Percentiles rank a stretch among this genome's conserved stretches.
phyloP scores from a whole-genome alignment of 805 yeast species.

The Monosporozyma aerobia region DNA sequence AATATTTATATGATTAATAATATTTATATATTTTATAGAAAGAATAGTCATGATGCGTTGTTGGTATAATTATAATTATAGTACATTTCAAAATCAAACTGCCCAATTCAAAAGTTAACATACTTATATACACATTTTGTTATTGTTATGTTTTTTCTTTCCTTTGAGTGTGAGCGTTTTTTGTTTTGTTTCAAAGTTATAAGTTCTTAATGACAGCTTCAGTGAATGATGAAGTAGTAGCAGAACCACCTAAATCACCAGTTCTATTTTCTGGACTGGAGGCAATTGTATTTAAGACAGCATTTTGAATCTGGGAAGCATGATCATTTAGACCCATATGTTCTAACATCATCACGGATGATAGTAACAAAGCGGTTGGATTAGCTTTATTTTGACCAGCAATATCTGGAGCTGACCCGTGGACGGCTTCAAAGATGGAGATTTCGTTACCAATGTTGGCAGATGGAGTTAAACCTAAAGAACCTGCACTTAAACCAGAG shows the following conservation, averaged over 20 bases:
- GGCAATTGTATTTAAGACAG: conserved; percentile 81
- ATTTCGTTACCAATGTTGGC: conserved; percentile 99
- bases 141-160: background rate
- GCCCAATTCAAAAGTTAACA: background rate
- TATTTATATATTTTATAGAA: background rate
- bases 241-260: conserved; percentile 81
- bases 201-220: conserved; percentile 68
- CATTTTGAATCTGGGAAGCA: conserved; percentile 80
- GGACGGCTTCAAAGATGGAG: conserved; percentile 98
- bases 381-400: conserved; percentile 98
- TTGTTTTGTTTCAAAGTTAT: conserved; percentile 4
- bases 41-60: background rate
- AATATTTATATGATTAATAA: background rate
- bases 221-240: conserved; percentile 84
- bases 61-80: background rate
- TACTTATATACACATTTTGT: background rate
- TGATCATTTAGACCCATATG: conserved; percentile 84
- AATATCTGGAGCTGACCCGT: conserved; percentile 99
- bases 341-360: conserved; percentile 98
- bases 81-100: background rate
- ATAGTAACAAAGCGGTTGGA: conserved; percentile 94
- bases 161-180: no score
- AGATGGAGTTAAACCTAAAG: conserved; percentile 96
- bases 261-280: conserved; percentile 95
- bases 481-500: conserved; percentile 90